Evolutionary conservation across 2,329 filamentous ascomycete genomes (phyloP), one percentile per base, ranked within the genome.

Genomic region (Ascochyta koolunga): DNA sequence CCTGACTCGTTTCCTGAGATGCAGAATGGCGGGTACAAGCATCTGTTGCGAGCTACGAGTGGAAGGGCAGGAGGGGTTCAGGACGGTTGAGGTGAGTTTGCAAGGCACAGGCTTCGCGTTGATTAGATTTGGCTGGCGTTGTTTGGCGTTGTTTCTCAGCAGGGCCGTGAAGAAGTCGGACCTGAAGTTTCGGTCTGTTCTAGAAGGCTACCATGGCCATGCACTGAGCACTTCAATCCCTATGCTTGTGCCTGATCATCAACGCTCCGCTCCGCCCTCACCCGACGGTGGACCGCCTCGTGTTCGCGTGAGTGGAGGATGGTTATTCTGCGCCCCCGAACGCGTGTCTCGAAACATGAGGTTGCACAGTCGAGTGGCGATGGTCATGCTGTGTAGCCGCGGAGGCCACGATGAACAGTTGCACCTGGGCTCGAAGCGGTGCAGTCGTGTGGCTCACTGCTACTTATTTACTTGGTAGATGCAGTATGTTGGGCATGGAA

Each of bases 1-100:
- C 32, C 51, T 18, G 39, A 56, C 33, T 56, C 51, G 2, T 61
- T 63, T 25, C 61, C 61, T 27, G 52, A 54, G 41, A 44, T 60
- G 22, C 52, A 53, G 4, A 41, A 42, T 10, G 46, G 50, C 18
- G 58, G 56, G 18, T 58, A 55, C 41, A 42, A 53, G 42, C 55
- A 51, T 24, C 25, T 60, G 24, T 35, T 44, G 45, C 16, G 36
- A 16, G 54, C 50, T 24, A 58, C 58, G n/a, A 50, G 35, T 32
- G 47, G 36, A 5, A 55, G 43, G 35, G 35, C 48, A 24, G 54
- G 57, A 2, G 51, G 47, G 41, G 33, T 31, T n/a, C 29, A 51
- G 15, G 33, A 52, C n/a, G 29, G 18, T 29, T 37, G 22, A 41
- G 6, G 22, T 22, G 21, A 25, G 16, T 24, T 22, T 29, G 22